These are phyloP conservation scores for Xerocomus potaroensis DNA, from an alignment of 768 basidiomycete genomes.

Conservation along the genomic window DNA sequence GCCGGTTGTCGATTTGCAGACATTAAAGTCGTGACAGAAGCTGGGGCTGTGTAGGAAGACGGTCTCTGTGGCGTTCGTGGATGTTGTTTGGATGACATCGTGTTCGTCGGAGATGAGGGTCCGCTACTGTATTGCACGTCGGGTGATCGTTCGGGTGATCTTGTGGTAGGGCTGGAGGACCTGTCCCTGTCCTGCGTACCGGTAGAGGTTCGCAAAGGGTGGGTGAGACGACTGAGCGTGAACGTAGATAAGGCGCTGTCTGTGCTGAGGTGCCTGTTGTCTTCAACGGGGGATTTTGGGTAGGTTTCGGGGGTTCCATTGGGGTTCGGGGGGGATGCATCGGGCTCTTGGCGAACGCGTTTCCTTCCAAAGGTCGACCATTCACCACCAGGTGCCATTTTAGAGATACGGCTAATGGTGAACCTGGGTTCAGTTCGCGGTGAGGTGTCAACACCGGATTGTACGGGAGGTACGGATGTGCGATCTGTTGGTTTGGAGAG, in stretches of 20 bases:
- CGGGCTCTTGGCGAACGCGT: slow-evolving; percentile 13
- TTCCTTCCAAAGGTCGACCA: slow-evolving; percentile 37
- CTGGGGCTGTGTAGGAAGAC: slow-evolving; percentile 18
- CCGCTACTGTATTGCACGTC: slow-evolving; percentile 19
- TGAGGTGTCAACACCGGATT: slow-evolving; percentile 5
- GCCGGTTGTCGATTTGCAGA: slow-evolving; percentile 21
- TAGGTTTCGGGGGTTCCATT: slow-evolving; percentile 15
- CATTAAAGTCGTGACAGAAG: slow-evolving; percentile 19
- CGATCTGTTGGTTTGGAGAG: slow-evolving; percentile 4
- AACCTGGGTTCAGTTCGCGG: slow-evolving; percentile 11
- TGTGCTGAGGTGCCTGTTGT: slow-evolving; percentile 9
- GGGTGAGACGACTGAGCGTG: slow-evolving; percentile 18
- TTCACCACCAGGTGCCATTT: slow-evolving; percentile 18
- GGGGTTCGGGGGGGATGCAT: slow-evolving; percentile 11
- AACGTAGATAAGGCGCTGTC: slow-evolving; percentile 18
- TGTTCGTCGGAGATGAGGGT: slow-evolving; percentile 29
- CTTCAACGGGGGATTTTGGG: slow-evolving; percentile 19
- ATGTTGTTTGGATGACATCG: slow-evolving; percentile 24
- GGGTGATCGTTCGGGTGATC: slow-evolving; percentile 20
- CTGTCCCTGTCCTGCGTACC: slow-evolving; percentile 5
- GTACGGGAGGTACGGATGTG: not conserved
- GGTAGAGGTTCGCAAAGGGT: slow-evolving; percentile 14
- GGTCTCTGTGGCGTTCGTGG: slow-evolving; percentile 24
- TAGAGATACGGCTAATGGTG: slow-evolving; percentile 15
- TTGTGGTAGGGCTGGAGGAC: slow-evolving; percentile 7